Conservation (phyloP, 1,284 basidiomycete species). For the Stygiomarasmius scandens region DNA sequence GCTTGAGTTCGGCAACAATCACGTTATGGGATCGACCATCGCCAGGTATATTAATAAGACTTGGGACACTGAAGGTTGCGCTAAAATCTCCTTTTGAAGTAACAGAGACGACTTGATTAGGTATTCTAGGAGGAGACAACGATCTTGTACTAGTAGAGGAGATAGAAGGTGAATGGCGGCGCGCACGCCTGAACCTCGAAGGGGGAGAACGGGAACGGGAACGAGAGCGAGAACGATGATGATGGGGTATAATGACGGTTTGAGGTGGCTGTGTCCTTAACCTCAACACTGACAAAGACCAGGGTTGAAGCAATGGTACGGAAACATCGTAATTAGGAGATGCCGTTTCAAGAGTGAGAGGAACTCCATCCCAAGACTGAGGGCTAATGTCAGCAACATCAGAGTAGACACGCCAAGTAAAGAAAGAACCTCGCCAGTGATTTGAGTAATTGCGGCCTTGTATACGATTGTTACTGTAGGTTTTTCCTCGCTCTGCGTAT, state of each 20-base stretch:
- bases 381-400: background rate
- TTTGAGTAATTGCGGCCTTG: constrained; percentile 34
- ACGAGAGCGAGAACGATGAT: too few species aligned
- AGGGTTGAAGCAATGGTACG: too few species aligned
- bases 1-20: constrained; percentile 30
- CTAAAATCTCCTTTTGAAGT: constrained; percentile 27
- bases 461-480: constrained; percentile 32
- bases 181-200: too few species aligned
- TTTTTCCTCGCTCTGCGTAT: constrained; percentile 33
- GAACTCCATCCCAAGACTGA: constrained; percentile 28
- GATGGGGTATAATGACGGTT: too few species aligned
- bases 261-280: too few species aligned
- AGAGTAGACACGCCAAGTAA: background rate
- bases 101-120: constrained; percentile 4
- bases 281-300: background rate
- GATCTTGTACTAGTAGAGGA: too few species aligned
- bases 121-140: too few species aligned
- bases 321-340: too few species aligned
- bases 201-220: too few species aligned
- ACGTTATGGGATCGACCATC: constrained; percentile 32
- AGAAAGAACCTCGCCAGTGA: constrained; percentile 31
- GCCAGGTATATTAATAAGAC: constrained; percentile 33
- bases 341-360: constrained; percentile 31
- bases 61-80: constrained; percentile 35
- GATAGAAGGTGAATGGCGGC: too few species aligned